These are phyloP conservation scores for Penicillium sumatraense DNA, from an alignment of 2,329 filamentous ascomycete species.

Conservation along the genomic window DNA sequence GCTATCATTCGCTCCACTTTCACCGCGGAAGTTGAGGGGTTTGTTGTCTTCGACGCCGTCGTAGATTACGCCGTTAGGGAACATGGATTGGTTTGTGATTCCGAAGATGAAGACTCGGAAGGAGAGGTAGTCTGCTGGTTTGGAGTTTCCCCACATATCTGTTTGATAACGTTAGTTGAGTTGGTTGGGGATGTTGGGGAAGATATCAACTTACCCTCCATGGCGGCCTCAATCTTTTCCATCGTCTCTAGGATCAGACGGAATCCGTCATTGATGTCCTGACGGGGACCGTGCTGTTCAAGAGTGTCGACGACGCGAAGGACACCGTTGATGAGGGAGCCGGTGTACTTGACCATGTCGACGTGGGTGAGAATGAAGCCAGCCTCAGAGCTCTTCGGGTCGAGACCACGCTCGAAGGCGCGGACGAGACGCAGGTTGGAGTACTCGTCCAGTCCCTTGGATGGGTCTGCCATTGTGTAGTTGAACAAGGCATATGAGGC, in stretches of 20 bases:
- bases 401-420: conserved; percentile 87
- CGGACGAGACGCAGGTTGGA: conserved; percentile 79
- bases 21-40: conserved; percentile 83
- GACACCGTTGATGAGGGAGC: conserved; percentile 73
- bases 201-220: conserved; percentile 66
- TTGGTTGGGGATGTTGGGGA: too few relatives aligned
- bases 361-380: conserved; percentile 96
- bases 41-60: conserved; percentile 75
- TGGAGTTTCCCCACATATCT: conserved; percentile 89
- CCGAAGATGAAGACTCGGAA: conserved; percentile 98
- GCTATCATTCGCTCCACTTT: conserved; percentile 91
- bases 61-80: conserved; percentile 88
- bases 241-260: conserved; percentile 65
- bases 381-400: conserved; percentile 85
- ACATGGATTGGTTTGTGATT: conserved; percentile 92
- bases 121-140: conserved; percentile 79
- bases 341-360: conserved; percentile 90
- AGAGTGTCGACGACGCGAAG: conserved; percentile 68
- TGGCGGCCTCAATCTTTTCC: conserved; percentile 73
- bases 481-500: conserved; percentile 68
- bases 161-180: conserved; percentile 4
- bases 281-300: conserved; percentile 54
- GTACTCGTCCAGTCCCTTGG: conserved; percentile 59
- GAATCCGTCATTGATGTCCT: conserved; percentile 68
- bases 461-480: conserved; percentile 63